Percentiles rank a stretch among this genome's conserved stretches.
Evolutionary conservation across 2,329 filamentous ascomycete genomes (phyloP).

Genomic region (Drechslerella stenobrocha): DNA sequence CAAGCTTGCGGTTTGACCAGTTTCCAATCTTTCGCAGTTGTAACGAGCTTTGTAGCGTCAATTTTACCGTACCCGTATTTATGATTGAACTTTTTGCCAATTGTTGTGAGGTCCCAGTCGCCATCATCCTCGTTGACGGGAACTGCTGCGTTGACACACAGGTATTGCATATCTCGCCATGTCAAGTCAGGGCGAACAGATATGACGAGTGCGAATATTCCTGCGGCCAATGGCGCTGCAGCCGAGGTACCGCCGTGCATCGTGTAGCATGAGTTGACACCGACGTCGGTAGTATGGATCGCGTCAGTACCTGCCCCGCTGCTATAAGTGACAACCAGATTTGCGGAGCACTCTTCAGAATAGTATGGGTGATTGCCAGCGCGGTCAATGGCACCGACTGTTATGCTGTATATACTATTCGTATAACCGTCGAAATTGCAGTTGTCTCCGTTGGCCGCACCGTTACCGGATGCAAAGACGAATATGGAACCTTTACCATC

Average conservation of each 20-base stretch:
- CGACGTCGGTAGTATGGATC: conserved; percentile 96
- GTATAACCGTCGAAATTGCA: conserved; percentile 99
- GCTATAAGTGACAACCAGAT: conserved; percentile 94
- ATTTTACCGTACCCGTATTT: conserved; percentile 95
- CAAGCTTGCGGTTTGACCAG: conserved; percentile 93
- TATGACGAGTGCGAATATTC: conserved; percentile 85
- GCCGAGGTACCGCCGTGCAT: conserved; percentile 94
- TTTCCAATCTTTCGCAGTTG: conserved; percentile 81
- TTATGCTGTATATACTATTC: conserved; percentile 98
- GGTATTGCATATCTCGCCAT: conserved; percentile 93
- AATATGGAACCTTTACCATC: conserved; percentile 84
- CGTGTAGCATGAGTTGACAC: conserved; percentile 73
- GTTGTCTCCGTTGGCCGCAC: conserved; percentile 82
- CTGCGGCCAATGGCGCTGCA: conserved; percentile 87
- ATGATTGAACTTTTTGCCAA: conserved; percentile 87
- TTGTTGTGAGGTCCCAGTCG: conserved; percentile 79
- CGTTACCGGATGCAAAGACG: conserved; percentile 96
- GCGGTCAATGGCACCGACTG: conserved; percentile 87
- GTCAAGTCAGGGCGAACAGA: conserved; percentile 81
- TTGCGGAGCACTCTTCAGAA: conserved; percentile 92
- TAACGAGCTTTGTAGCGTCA: conserved; percentile 81
- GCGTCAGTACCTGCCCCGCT: conserved; percentile 77
- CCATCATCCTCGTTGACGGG: conserved; percentile 73
- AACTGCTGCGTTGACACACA: conserved; percentile 80
- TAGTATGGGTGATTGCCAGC: conserved; percentile 90